phyloP scores from a whole-genome alignment of 208 protist species.

The Wallacemonas collosoma region DNA sequence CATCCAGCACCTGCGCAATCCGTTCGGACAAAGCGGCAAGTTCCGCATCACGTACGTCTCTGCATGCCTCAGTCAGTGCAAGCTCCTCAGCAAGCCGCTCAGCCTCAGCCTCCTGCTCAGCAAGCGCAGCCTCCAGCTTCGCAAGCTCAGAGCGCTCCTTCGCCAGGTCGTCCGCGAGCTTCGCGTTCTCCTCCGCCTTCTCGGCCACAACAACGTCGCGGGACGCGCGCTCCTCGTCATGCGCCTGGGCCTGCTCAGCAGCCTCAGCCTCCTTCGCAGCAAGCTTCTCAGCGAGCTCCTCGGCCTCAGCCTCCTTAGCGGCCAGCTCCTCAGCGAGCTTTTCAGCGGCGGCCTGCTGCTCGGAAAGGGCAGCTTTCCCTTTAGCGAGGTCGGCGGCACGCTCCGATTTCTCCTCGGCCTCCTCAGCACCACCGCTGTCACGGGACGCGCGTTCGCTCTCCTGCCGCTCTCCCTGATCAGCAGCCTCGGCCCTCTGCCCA shows the following conservation, averaged over 20 bases:
- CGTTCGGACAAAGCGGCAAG: conserved; percentile 16
- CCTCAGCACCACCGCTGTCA: no score
- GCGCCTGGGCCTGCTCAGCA: neutral
- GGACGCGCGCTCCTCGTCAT: no score
- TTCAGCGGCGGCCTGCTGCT: neutral
- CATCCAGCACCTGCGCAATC: conserved; percentile 28
- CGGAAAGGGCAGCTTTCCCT: neutral
- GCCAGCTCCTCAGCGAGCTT: conserved; percentile 3
- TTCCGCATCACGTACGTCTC: neutral
- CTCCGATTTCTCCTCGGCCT: neutral
- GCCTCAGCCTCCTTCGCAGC: conserved; percentile 16
- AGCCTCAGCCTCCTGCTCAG: conserved; percentile 22
- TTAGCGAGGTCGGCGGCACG: neutral
- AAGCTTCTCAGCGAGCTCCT: neutral
- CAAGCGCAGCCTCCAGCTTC: conserved; percentile 14
- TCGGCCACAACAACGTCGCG: no score
- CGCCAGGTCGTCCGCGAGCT: no score
- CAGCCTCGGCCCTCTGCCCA: conserved; percentile 15
- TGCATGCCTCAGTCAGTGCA: conserved; percentile 4
- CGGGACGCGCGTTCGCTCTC: no score
- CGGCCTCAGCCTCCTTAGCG: neutral
- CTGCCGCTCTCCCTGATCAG: no score
- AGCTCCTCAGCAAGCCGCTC: conserved; percentile 30
- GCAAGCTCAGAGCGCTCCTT: neutral
- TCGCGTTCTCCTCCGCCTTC: no score